Conservation (phyloP, 2,329 filamentous ascomycete species). For the Thelonectria rubi region DNA sequence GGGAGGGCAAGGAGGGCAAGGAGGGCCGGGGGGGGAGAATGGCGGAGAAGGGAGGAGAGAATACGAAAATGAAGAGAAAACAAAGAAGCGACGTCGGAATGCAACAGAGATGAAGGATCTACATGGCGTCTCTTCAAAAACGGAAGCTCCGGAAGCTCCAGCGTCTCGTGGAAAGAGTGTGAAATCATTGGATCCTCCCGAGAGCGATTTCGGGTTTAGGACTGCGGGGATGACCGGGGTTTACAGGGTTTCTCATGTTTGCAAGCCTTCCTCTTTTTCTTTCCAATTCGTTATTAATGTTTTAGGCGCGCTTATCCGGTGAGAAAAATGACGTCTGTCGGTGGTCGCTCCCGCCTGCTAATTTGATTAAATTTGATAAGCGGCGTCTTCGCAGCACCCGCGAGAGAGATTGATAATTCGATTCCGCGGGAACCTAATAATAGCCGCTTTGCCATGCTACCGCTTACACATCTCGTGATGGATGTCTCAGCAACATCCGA, state of each 20-base stretch:
- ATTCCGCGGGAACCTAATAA: not conserved
- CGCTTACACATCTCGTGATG: not conserved
- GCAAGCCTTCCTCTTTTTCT: too few relatives aligned
- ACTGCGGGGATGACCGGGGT: not conserved
- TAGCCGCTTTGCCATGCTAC: not conserved
- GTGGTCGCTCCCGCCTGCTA: not conserved
- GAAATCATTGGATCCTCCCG: not conserved
- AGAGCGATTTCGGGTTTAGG: not conserved
- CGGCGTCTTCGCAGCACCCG: not conserved
- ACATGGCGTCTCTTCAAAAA: conserved; percentile 3
- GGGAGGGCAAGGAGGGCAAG: conserved; percentile 7
- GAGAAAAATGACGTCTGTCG: not conserved
- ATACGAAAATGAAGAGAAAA: not conserved
- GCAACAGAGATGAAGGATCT: conserved; percentile 8
- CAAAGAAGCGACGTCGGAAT: not conserved
- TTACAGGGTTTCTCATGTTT: not conserved
- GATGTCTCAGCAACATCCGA: not conserved
- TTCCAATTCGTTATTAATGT: too few relatives aligned
- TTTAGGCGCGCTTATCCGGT: too few relatives aligned
- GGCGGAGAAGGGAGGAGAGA: not conserved
- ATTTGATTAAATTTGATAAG: not conserved
- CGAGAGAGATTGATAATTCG: not conserved
- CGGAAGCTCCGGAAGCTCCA: conserved; percentile 5
- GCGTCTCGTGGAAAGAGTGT: not conserved
- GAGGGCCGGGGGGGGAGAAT: conserved; percentile 4